Evolutionary conservation across 305 asterid genomes (phyloP).

Genomic region (Solanum hybrid): DNA sequence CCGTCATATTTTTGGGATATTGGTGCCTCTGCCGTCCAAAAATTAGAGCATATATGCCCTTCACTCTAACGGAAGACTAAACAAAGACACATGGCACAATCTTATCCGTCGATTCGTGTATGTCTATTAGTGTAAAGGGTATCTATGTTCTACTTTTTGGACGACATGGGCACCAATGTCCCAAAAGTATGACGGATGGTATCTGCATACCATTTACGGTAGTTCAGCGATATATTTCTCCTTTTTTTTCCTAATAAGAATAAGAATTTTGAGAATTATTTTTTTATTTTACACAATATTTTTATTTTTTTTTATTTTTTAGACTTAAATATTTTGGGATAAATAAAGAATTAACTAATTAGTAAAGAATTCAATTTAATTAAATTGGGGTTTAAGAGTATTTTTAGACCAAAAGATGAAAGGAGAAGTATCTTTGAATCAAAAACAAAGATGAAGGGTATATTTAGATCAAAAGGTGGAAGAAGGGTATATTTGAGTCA

Average conservation of each 20-base stretch:
- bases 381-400: no score
- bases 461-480: not conserved
- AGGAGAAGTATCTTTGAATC: not conserved
- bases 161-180: not conserved
- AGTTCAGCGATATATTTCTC: not conserved
- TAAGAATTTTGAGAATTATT: not conserved
- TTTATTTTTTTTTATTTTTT: no score
- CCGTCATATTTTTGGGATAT: not conserved
- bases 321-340: not conserved
- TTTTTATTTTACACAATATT: no score
- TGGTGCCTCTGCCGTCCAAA: not conserved
- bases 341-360: not conserved
- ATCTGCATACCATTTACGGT: not conserved
- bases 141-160: not conserved
- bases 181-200: not conserved
- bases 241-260: no score
- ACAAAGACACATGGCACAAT: not conserved
- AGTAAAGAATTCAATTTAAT: not conserved
- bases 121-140: not conserved
- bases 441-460: not conserved
- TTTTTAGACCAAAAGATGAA: no score
- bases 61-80: not conserved
- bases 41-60: no score
- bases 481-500: no score
- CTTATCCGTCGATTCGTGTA: no score